phyloP scores from a whole-genome alignment of 2,329 filamentous ascomycete species.

The Emydomyces testavorans region DNA sequence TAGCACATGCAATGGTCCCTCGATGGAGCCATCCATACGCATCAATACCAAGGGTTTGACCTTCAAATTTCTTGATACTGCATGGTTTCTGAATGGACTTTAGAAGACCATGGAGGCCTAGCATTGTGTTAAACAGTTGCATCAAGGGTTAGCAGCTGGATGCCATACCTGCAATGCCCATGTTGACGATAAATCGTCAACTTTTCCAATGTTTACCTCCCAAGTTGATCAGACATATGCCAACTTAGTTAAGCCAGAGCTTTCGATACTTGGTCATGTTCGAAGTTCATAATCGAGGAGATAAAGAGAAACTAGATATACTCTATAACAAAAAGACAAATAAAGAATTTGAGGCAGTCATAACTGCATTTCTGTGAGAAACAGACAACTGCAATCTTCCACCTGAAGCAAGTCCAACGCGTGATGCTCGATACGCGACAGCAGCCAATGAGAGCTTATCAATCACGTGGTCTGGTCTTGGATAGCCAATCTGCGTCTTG shows the following conservation, averaged over 20 bases:
- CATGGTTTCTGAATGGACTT: conserved; percentile 92
- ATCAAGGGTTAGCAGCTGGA: neutral
- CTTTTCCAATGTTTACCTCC: conserved; percentile 11
- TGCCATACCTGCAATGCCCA: conserved; percentile 37
- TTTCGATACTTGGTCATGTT: neutral
- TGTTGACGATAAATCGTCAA: conserved; percentile 17
- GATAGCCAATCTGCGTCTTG: neutral
- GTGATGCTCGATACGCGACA: neutral
- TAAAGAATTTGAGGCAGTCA: neutral
- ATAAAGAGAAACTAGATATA: neutral
- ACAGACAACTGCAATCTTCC: conserved; percentile 1
- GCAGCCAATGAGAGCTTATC: neutral
- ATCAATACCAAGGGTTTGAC: conserved; percentile 86
- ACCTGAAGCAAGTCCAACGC: conserved; percentile 1
- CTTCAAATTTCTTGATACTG: conserved; percentile 73
- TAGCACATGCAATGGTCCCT: conserved; percentile 77
- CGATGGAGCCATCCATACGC: conserved; percentile 98
- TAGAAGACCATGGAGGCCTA: conserved; percentile 77
- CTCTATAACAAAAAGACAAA: neutral
- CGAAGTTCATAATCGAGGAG: too few species aligned
- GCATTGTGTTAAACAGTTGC: neutral
- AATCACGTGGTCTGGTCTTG: neutral
- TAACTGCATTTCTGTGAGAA: neutral
- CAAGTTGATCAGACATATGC: neutral
- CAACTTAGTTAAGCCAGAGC: neutral